Evolutionary conservation across 768 basidiomycete species (phyloP), one percentile per base, ranked within the genome.

Genomic region (Kwoniella sp.): DNA sequence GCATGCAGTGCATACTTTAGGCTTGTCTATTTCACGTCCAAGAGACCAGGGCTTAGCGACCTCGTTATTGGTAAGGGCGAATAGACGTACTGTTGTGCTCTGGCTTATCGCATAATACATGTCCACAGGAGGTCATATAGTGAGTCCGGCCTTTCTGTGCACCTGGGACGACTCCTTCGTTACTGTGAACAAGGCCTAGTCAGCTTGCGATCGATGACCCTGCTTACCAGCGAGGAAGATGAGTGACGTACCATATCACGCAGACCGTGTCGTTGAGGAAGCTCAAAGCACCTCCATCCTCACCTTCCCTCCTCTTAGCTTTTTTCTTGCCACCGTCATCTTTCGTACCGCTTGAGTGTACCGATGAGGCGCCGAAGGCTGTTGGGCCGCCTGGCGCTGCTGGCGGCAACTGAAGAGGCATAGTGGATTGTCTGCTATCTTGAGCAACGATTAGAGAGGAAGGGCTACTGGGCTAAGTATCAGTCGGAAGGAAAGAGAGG

Each of bases 191-290:
- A 15, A 31, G 29, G 26, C 4, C 55, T 5, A n/a, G 34, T 5
- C 34, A 13, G 34, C 13, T 34, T 34, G 5, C 5, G 34, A 5
- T 34, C 34, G 34, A 5, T 34, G 34, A 13, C 7, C 34, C 34
- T 34, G 34, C 34, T 5, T 34, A 34, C 34, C 34, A 5, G 5
- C 34, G 34, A 34, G 34, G 34, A 37, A 37, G 34, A 37, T 37
- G 26, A 12, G 4, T 8, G 25, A 61, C 66, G 59, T 41, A 69
- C 71, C 71, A 73, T 2, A 73, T 2, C 28, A 52, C 50, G 50
- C 71, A 73, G n/a, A 57, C 61, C 20, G 69, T 58, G 53, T 67
- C 59, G n/a, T 70, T 59, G 41, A 73, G 57, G 41, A 67, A 73
- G 1, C 60, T 34, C 53, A 69, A 37, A 30, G 55, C 59, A 11